Percentiles rank a stretch among this genome's conserved stretches.
Conservation (phyloP, 1,284 basidiomycete species). For the Inonotus hispidus region DNA sequence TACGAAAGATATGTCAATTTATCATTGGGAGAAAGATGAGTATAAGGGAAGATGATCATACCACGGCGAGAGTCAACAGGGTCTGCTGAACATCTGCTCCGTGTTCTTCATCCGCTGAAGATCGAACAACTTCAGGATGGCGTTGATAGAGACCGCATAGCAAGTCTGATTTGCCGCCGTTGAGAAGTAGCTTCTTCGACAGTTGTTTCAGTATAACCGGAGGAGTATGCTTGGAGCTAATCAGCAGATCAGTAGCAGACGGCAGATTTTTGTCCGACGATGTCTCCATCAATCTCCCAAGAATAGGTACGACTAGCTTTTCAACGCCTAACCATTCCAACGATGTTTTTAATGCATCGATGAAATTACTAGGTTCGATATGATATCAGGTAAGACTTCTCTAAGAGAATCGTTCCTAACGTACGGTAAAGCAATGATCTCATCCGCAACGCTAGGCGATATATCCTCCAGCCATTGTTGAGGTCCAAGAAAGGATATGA, state of each 20-base stretch:
- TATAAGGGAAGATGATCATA: constrained; percentile 26
- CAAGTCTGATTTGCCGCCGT: constrained; percentile 19
- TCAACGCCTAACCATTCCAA: constrained; percentile 49
- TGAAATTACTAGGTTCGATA: constrained; percentile 37
- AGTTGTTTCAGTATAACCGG: constrained; percentile 1
- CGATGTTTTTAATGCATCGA: constrained; percentile 40
- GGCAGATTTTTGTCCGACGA: background rate
- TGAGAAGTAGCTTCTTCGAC: constrained; percentile 2
- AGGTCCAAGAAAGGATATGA: constrained; percentile 53
- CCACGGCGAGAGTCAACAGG: constrained; percentile 50
- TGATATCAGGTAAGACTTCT: background rate
- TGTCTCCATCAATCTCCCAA: constrained; percentile 8
- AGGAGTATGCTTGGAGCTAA: background rate
- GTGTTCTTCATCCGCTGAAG: constrained; percentile 35
- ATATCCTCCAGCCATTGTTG: constrained; percentile 47
- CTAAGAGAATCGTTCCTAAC: background rate
- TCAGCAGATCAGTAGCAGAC: constrained; percentile 1
- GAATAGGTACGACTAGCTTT: constrained; percentile 51
- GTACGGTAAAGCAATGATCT: constrained; percentile 41
- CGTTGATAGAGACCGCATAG: constrained; percentile 47
- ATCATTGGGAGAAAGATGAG: background rate
- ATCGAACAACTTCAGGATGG: constrained; percentile 43
- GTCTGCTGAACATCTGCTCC: constrained; percentile 44
- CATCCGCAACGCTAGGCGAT: constrained; percentile 37
- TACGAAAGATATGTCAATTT: background rate